Conservation (phyloP, 1,284 basidiomycete species). For the Tilletia caries region DNA sequence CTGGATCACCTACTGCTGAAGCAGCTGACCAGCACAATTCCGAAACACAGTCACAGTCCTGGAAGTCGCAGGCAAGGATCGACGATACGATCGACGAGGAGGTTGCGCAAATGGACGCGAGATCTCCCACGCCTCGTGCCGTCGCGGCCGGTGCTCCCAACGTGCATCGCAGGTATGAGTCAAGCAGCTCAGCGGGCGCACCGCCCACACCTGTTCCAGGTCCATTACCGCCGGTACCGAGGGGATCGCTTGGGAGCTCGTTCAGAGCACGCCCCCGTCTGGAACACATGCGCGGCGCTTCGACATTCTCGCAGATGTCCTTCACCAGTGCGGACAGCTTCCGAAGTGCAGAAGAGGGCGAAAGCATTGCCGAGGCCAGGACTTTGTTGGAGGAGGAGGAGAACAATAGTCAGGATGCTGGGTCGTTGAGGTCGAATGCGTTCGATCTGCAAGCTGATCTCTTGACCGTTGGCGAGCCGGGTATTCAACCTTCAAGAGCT, state of each 20-base stretch:
- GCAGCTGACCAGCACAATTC: too few species aligned
- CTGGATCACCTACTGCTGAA: too few species aligned
- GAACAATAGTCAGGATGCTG: not conserved
- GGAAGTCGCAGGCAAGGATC: too few species aligned
- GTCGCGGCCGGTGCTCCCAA: too few species aligned
- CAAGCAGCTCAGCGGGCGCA: too few species aligned
- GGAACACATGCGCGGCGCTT: slow-evolving; percentile 11
- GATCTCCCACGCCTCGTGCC: too few species aligned
- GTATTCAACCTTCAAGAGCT: not conserved
- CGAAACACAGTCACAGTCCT: too few species aligned
- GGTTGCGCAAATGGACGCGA: too few species aligned
- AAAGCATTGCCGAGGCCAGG: not conserved
- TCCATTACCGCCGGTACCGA: not conserved
- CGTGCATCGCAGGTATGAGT: too few species aligned
- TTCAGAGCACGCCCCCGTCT: not conserved
- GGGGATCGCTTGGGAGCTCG: not conserved
- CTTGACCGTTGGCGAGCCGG: not conserved
- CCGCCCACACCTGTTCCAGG: too few species aligned
- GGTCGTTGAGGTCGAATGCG: not conserved
- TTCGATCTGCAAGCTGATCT: not conserved
- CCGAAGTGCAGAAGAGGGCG: slow-evolving; percentile 9
- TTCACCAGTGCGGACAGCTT: slow-evolving; percentile 1
- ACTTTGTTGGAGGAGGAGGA: not conserved
- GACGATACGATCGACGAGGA: too few species aligned
- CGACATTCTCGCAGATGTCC: slow-evolving; percentile 8